These are phyloP conservation scores for Baeospora myosura DNA, from an alignment of 1,284 basidiomycete genomes.

Conservation along the genomic window DNA sequence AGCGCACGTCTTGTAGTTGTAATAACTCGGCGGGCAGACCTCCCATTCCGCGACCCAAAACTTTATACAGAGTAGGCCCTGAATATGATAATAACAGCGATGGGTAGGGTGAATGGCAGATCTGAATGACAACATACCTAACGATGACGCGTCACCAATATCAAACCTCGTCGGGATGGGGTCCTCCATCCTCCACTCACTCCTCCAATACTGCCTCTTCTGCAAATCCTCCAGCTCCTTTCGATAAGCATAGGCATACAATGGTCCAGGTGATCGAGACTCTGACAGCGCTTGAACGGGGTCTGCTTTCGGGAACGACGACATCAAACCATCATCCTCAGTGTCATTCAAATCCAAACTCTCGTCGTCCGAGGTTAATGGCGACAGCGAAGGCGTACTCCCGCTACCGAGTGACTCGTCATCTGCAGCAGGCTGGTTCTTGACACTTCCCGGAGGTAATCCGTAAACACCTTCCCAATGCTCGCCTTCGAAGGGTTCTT, in stretches of 20 bases:
- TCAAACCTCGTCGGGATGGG: constrained; percentile 41
- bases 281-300: constrained; percentile 8
- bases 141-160: constrained; percentile 58
- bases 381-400: constrained; percentile 38
- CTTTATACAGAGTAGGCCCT: constrained; percentile 43
- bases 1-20: constrained; percentile 5
- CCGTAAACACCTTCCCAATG: constrained; percentile 67
- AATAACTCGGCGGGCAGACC: constrained; percentile 17
- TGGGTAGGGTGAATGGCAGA: background rate
- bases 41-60: constrained; percentile 24
- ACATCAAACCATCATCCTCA: constrained; percentile 24
- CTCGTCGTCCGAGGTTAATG: constrained; percentile 14
- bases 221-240: constrained; percentile 51
- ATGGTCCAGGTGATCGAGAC: constrained; percentile 9
- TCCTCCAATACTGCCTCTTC: constrained; percentile 61
- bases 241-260: constrained; percentile 34
- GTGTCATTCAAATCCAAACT: constrained; percentile 34
- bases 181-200: constrained; percentile 47
- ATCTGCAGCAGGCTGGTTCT: constrained; percentile 22
- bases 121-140: constrained; percentile 35
- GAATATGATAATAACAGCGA: constrained; percentile 3
- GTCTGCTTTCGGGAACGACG: constrained; percentile 9
- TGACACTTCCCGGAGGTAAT: constrained; percentile 41
- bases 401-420: constrained; percentile 31
- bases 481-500: constrained; percentile 73